A percentile compares a stretch with the other conserved stretches of the same genome.
These are phyloP conservation scores for Dactylellina leptospora DNA, from an alignment of 2,329 filamentous ascomycete genomes.

Conservation along the genomic window DNA sequence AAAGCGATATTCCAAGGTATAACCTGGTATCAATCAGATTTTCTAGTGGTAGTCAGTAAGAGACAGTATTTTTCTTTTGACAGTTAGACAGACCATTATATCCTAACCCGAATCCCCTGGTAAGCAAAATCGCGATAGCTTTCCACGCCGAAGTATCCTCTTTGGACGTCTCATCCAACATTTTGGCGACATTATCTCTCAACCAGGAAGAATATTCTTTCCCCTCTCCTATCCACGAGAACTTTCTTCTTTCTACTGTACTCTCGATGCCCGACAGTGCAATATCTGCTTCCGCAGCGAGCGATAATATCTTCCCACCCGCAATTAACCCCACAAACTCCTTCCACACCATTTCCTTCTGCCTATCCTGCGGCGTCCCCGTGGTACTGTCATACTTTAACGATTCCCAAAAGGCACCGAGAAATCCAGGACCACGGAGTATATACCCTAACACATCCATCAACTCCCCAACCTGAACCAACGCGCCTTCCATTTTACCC, in stretches of 20 bases:
- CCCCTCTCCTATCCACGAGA: conserved; percentile 72
- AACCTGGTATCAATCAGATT: conserved; percentile 26
- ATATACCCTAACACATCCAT: conserved; percentile 61
- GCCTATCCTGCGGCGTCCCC: conserved; percentile 59
- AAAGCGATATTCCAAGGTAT: not conserved
- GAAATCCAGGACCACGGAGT: conserved; percentile 51
- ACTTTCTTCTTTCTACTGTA: conserved; percentile 39
- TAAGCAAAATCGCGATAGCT: conserved; percentile 64
- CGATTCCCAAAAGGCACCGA: conserved; percentile 53
- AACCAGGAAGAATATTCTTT: conserved; percentile 76
- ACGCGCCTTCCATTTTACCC: conserved; percentile 57
- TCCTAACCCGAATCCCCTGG: conserved; percentile 74
- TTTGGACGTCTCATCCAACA: conserved; percentile 59
- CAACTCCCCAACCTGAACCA: conserved; percentile 61
- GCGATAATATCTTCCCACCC: conserved; percentile 69
- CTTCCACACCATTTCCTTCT: conserved; percentile 69
- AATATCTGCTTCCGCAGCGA: conserved; percentile 66
- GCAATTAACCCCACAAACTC: conserved; percentile 69
- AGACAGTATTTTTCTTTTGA: no score
- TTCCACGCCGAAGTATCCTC: conserved; percentile 60
- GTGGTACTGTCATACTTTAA: conserved; percentile 58
- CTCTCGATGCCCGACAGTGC: conserved; percentile 56
- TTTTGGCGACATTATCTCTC: conserved; percentile 68
- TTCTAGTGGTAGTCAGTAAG: no score
- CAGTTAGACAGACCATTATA: conserved; percentile 70